Percentiles rank a stretch among this genome's conserved stretches.
Conservation (phyloP, 2,329 filamentous ascomycete genomes). For the Trichoderma sp. region DNA sequence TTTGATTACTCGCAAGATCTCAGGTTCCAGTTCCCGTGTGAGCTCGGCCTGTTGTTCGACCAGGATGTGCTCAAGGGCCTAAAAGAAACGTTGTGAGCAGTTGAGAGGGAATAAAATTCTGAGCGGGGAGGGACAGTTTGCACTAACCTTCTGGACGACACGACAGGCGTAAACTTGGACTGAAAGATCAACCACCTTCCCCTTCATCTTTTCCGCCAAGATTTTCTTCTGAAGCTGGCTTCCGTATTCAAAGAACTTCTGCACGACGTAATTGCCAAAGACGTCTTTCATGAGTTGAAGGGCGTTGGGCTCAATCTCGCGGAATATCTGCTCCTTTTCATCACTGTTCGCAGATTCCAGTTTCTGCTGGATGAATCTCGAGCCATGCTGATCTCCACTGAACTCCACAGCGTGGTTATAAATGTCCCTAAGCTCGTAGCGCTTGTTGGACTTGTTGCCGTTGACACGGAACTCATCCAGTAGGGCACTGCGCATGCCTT, state of each 20-base stretch:
- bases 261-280: constrained; percentile 97
- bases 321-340: constrained; percentile 88
- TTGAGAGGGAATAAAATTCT: not conserved
- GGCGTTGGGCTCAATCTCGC: constrained; percentile 79
- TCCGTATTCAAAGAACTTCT: constrained; percentile 96
- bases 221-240: constrained; percentile 90
- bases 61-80: constrained; percentile 86
- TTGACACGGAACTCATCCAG: constrained; percentile 78
- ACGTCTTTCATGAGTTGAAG: constrained; percentile 92
- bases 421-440: constrained; percentile 86
- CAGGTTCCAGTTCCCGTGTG: constrained; percentile 75
- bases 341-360: constrained; percentile 91
- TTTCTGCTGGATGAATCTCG: constrained; percentile 91
- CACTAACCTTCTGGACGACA: constrained; percentile 83
- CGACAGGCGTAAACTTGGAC: constrained; percentile 90
- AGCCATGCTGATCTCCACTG: constrained; percentile 92
- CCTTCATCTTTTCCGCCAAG: constrained; percentile 82
- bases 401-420: constrained; percentile 89
- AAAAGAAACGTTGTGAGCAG: not conserved
- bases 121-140: not conserved
- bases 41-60: constrained; percentile 87
- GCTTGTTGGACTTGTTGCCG: constrained; percentile 63
- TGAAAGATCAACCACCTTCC: constrained; percentile 76
- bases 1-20: constrained; percentile 74
- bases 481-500: constrained; percentile 65